phyloP scores from a whole-genome alignment of 331 rosid genomes.

The Stylosanthes scabra region DNA sequence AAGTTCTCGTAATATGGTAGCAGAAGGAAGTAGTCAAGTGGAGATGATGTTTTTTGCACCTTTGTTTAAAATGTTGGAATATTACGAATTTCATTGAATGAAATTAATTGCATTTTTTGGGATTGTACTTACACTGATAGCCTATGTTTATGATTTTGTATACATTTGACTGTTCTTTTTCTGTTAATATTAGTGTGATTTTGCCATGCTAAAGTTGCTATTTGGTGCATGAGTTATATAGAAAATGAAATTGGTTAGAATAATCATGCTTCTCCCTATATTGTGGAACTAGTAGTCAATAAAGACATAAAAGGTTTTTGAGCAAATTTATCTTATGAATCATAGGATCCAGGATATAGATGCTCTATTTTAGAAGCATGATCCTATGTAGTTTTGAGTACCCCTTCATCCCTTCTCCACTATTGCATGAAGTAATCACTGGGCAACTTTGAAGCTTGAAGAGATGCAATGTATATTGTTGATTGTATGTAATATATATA shows the following conservation, averaged over 20 bases:
- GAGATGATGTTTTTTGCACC: constrained; percentile 11
- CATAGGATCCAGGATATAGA: constrained; percentile 9
- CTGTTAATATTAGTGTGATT: background rate
- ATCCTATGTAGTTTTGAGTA: constrained; percentile 17
- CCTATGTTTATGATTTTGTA: background rate
- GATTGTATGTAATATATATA: background rate
- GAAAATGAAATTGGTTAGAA: constrained; percentile 22
- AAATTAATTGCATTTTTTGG: constrained; percentile 11
- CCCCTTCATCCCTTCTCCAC: constrained; percentile 1
- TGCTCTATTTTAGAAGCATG: constrained; percentile 23
- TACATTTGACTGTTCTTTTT: constrained; percentile 13
- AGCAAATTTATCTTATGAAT: constrained; percentile 25
- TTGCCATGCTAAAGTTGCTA: constrained; percentile 17
- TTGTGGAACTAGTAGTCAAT: background rate
- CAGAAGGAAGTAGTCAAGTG: background rate
- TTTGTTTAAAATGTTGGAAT: constrained; percentile 17
- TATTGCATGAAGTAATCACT: constrained; percentile 14
- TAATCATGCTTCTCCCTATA: constrained; percentile 15
- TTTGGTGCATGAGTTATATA: constrained; percentile 17
- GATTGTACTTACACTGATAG: constrained; percentile 2
- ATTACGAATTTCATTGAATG: background rate
- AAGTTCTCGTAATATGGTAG: background rate
- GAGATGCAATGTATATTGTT: background rate
- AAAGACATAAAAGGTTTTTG: constrained; percentile 10
- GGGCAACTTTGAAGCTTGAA: constrained; percentile 22